Percentiles rank a stretch among this genome's conserved stretches.
phyloP scores from a whole-genome alignment of 2,329 filamentous ascomycete species.

The Nectriaceae sp. region DNA sequence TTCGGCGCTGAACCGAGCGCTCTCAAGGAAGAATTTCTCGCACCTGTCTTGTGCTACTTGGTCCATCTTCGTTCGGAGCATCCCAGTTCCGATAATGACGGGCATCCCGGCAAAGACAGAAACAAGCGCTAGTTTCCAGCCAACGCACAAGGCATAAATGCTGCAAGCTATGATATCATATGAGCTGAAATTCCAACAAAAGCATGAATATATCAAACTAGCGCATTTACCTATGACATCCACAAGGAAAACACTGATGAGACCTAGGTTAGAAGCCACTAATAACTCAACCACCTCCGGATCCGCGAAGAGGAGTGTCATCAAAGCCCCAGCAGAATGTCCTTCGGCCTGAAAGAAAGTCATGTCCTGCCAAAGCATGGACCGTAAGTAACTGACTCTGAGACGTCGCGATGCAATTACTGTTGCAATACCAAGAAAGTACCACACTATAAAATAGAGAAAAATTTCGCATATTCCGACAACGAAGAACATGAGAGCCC shows the following conservation, averaged over 20 bases:
- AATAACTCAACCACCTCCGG: conserved; percentile 37
- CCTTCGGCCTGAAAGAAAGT: conserved; percentile 39
- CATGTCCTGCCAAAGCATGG: conserved; percentile 37
- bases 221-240: too few relatives aligned
- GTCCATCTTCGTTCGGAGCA: conserved; percentile 35
- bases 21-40: conserved; percentile 30
- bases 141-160: conserved; percentile 41
- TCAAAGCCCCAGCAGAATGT: conserved; percentile 36
- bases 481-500: too few relatives aligned
- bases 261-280: conserved; percentile 36
- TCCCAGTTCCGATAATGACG: conserved; percentile 34
- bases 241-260: conserved; percentile 33
- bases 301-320: conserved; percentile 32
- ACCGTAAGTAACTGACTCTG: too few relatives aligned
- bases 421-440: too few relatives aligned
- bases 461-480: too few relatives aligned
- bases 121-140: conserved; percentile 50
- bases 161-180: too few relatives aligned
- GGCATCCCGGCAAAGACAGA: conserved; percentile 41
- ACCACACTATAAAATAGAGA: too few relatives aligned
- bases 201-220: too few relatives aligned
- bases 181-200: too few relatives aligned
- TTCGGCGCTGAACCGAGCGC: conserved; percentile 42
- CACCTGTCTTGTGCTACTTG: too few relatives aligned
- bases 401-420: too few relatives aligned